Evolutionary conservation across 2,329 filamentous ascomycete species (phyloP), one percentile per base, ranked within the genome.

Genomic region (Colletotrichum musicola): DNA sequence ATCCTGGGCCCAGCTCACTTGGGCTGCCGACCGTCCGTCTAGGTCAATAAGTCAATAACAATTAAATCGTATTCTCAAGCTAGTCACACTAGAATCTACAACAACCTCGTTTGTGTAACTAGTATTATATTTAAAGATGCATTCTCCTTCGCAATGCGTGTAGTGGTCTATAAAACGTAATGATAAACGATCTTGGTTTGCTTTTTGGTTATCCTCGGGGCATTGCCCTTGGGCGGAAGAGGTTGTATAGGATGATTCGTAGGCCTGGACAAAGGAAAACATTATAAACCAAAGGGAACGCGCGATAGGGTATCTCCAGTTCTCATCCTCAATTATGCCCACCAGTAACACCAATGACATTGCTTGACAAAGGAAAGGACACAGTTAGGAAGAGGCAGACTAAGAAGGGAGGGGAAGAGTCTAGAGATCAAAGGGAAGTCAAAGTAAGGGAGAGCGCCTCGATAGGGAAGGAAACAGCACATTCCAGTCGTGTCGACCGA

Each of bases 271-370:
- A 42, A 6, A 42, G 40, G 16, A 42, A 35, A 35, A 35, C 30
- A 35, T 1, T 27, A 13, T 38, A 7, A 20, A 4, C 38, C 25
- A 35, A 20, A 49, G 54, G 47, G 65, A 49, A 50, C 42, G 61
- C 61, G 49, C 54, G 55, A 54, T 47, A 55, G 54, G 64, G 64
- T 68, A 68, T 68, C 65, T 64, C 61, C 61, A 64, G 65, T 40
- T 64, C 40, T 42, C 49, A 27, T 55, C 61, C 65, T 64, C 40
- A n/a, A 64, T 42, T 59, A 46, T 64, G 61, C 55, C 47, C 40
- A 51, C 49, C 12, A 22, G 10, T 55, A 68, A 64, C 55, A 61
- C 65, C 61, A 35, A 35, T 10, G 42, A 20, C 4, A 10, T n/a
- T 51, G 54, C 27, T 44, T 51, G 54, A 42, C 57, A 18, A 55